Evolutionary conservation across 129 eudicot species (phyloP).

Genomic region (Flaveria robusta): DNA sequence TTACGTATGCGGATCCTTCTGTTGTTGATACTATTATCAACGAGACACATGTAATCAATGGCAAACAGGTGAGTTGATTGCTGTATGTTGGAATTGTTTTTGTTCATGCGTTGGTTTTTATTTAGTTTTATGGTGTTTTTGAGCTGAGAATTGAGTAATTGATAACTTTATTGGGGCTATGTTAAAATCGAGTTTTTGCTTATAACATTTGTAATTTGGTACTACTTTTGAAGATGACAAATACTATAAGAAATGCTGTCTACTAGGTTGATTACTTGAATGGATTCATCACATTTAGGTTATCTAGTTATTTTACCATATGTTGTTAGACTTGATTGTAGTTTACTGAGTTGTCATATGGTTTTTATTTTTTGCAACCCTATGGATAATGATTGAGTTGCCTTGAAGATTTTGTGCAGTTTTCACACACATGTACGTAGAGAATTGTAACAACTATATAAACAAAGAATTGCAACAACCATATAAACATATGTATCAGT

Average conservation of each 20-base stretch:
- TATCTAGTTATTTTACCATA: neutral
- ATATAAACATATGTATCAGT: no score
- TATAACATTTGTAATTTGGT: neutral
- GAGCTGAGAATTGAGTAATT: no score
- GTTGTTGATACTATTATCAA: conserved; percentile 85
- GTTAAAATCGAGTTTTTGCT: neutral
- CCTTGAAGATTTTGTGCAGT: no score
- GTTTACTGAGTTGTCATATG: no score
- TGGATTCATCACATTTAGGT: conserved; percentile 6
- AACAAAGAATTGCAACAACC: no score
- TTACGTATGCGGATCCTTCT: conserved; percentile 83
- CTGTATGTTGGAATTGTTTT: neutral
- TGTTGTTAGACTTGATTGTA: neutral
- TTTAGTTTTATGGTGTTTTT: neutral
- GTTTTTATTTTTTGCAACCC: no score
- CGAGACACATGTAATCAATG: conserved; percentile 78
- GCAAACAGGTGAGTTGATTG: conserved; percentile 62
- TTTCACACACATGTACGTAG: no score
- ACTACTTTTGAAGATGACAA: neutral
- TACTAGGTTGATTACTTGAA: neutral
- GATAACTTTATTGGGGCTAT: neutral
- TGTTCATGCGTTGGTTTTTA: neutral
- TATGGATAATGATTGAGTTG: no score
- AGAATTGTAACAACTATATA: no score
- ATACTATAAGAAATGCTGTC: neutral